Evolutionary conservation across 306 rosid species (phyloP).

Genomic region (Trichosanthes truncata): DNA sequence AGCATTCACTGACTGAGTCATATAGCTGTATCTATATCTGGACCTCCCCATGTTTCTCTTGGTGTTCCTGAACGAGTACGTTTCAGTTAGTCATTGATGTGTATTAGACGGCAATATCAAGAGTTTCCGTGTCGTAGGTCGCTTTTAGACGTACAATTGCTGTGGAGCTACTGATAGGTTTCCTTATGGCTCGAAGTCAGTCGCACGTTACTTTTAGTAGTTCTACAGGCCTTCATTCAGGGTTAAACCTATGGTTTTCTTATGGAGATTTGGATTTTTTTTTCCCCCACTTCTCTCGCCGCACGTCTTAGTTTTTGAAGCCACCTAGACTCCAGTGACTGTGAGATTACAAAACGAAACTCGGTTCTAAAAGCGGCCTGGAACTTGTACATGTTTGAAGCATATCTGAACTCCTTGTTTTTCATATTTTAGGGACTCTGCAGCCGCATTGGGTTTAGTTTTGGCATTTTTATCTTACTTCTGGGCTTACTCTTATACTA

Average conservation of each 20-base stretch:
- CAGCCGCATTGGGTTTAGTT: background rate
- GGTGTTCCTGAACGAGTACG: background rate
- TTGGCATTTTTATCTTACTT: background rate
- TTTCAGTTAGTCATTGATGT: background rate
- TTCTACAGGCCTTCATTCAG: background rate
- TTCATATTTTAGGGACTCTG: background rate
- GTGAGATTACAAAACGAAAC: background rate
- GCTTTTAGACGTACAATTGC: background rate
- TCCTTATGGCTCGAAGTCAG: background rate
- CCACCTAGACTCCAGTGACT: background rate
- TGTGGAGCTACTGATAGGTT: background rate
- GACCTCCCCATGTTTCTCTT: background rate
- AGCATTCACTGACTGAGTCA: background rate
- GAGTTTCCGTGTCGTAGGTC: background rate
- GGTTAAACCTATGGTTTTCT: background rate
- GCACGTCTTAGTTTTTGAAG: background rate
- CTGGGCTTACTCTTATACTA: conserved; percentile 12
- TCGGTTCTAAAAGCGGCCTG: background rate
- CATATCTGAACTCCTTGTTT: background rate
- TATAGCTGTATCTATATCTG: background rate
- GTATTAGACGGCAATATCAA: background rate
- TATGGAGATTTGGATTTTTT: background rate
- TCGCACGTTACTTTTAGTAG: background rate
- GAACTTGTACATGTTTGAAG: background rate
- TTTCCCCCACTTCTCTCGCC: background rate